A percentile compares a stretch with the other conserved stretches of the same genome.
Evolutionary conservation across 1,284 basidiomycete genomes (phyloP).

Genomic region (Clitocybe nebularis): DNA sequence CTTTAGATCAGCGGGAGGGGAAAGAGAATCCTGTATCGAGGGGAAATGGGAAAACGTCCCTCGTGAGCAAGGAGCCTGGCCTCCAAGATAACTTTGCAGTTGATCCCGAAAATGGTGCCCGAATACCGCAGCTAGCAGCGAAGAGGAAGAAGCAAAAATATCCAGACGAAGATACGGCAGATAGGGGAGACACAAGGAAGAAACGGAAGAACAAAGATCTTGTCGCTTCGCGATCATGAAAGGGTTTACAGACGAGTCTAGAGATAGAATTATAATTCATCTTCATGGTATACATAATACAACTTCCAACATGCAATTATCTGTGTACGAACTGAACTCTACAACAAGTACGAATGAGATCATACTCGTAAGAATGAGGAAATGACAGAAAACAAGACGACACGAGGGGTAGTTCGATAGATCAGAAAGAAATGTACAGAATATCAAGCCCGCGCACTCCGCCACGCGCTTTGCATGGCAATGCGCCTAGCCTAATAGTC

Average conservation of each 20-base stretch:
- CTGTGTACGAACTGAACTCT: slow-evolving; percentile 4
- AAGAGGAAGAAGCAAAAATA: slow-evolving; percentile 8
- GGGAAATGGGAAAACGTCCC: no score
- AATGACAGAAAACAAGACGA: slow-evolving; percentile 4
- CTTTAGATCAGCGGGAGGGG: no score
- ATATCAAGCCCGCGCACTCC: slow-evolving; percentile 46
- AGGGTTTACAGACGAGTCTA: no score
- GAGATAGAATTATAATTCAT: slow-evolving; percentile 2
- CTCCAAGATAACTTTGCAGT: no score
- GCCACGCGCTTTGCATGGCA: slow-evolving; percentile 73
- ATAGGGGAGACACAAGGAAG: no score
- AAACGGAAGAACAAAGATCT: not conserved
- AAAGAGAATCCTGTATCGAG: no score
- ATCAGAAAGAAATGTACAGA: slow-evolving; percentile 3
- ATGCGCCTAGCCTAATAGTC: slow-evolving; percentile 57
- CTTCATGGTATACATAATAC: slow-evolving; percentile 8
- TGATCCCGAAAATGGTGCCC: no score
- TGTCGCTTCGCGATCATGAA: no score
- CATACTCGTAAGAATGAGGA: slow-evolving; percentile 7
- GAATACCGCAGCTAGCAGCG: not conserved
- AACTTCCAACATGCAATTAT: slow-evolving; percentile 8
- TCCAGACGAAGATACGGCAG: slow-evolving; percentile 17
- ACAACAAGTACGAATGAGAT: slow-evolving; percentile 6
- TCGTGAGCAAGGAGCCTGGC: no score
- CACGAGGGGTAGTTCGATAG: slow-evolving; percentile 12